These are phyloP conservation scores for Yarrowia osloensis DNA, from an alignment of 805 yeast species.

Conservation along the genomic window DNA sequence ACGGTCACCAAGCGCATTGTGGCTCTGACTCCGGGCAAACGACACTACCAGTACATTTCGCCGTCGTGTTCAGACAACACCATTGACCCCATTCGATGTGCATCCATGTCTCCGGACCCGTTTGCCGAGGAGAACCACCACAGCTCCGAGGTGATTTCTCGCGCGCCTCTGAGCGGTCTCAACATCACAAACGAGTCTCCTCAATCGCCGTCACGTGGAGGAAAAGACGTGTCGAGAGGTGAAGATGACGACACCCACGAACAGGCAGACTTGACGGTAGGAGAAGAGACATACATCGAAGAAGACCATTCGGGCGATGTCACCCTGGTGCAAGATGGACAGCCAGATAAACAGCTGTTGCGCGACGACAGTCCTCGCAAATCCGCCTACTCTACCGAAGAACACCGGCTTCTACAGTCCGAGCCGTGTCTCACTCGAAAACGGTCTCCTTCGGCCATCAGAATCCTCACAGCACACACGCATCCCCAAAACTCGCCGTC, in stretches of 20 bases:
- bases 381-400: background rate
- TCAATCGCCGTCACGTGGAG: constrained; percentile 6
- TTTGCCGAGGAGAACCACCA: background rate
- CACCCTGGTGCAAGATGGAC: background rate
- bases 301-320: background rate
- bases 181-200: constrained; percentile 24
- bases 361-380: no score
- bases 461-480: constrained; percentile 21
- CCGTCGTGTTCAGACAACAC: constrained; percentile 27
- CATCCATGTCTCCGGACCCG: constrained; percentile 22
- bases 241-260: no score
- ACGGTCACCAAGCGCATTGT: constrained; percentile 25
- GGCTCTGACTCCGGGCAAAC: constrained; percentile 18
- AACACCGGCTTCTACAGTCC: background rate
- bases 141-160: background rate
- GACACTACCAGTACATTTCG: constrained; percentile 28
- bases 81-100: constrained; percentile 21
- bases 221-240: background rate
- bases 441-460: constrained; percentile 20
- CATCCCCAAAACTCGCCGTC: constrained; percentile 25
- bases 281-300: background rate
- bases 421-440: constrained; percentile 6
- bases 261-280: background rate
- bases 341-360: background rate
- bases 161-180: background rate